Percentiles rank a stretch among this genome's conserved stretches.
These are phyloP conservation scores for Silene vulgaris DNA, from an alignment of 179 eudicot genomes.

Conservation along the genomic window DNA sequence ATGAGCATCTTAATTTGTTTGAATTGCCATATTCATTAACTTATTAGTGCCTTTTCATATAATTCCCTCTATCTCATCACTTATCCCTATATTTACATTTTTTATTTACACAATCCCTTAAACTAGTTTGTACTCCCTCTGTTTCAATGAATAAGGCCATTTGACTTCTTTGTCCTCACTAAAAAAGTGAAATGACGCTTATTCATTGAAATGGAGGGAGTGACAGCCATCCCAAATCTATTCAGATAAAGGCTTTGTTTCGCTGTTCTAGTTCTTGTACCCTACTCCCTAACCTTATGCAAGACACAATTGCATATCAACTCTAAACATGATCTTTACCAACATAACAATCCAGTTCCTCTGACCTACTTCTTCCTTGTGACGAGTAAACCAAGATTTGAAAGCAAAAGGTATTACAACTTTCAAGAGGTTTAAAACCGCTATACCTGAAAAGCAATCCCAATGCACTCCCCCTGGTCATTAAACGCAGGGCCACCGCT, in stretches of 20 bases:
- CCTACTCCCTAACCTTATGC: not conserved
- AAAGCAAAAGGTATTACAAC: not conserved
- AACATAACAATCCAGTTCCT: not conserved
- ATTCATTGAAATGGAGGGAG: too few species aligned
- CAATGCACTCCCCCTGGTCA: conserved; percentile 91
- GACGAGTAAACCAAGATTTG: not conserved
- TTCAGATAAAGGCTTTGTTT: conserved; percentile 3
- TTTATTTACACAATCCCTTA: not conserved
- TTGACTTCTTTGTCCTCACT: not conserved
- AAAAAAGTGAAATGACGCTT: not conserved
- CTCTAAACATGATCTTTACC: conserved; percentile 1
- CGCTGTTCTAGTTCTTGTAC: not conserved
- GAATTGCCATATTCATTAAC: not conserved
- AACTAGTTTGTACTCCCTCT: not conserved
- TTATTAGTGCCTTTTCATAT: conserved; percentile 3
- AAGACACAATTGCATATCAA: not conserved
- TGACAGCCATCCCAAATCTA: not conserved
- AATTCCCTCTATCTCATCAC: not conserved
- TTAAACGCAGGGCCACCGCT: conserved; percentile 99
- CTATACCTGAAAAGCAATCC: conserved; percentile 94
- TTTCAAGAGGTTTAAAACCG: not conserved
- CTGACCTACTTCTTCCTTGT: not conserved
- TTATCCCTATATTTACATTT: not conserved
- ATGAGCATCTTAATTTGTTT: not conserved
- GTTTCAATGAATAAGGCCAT: not conserved